Base-by-base conservation (phyloP, 176 grass and related monocot species). In the Alopecurus myosuroides region DNA sequence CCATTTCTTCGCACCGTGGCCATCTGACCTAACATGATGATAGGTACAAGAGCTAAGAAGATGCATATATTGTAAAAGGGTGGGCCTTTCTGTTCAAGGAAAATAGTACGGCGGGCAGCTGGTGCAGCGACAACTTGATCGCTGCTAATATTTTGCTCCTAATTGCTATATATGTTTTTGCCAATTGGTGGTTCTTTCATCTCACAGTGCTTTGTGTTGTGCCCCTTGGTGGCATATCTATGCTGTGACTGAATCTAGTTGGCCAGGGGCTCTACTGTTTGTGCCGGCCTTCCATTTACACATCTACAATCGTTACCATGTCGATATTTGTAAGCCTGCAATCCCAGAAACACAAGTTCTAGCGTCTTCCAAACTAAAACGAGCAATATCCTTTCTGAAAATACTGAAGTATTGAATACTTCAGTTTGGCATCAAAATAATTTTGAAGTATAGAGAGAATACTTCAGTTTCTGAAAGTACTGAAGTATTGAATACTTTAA, bases 1-100 rank as follows among this genome's bases (percentile, higher is more conserved):
- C 93, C 93, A 94, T 84, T 79, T 92, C 66, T 88, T 92, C 15
- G 78, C n/a, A 69, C 84, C 61, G 2, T 88, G 72, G 23, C 88
- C 82, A 81, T 80, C 70, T 40, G n/a, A 87, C 82, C 93, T 94
- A 65, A 53, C 36, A 92, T 9, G 44, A 70, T 20, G 3, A 71
- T 14, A 79, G 44, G 28, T 7, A 71, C 0, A 34, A 70, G 17
- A 73, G 50, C 7, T 20, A 66, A 23, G 9, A 80, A 53, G 12
- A 64, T 3, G 10, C 7, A 25, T 2, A 35, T 30, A 3, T 31
- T 53, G 31, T 10, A 42, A 42, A 42, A 11, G 9, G 9, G 41
- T 42, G 41, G 41, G 41, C 41, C 41, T 1, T 31, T 0, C 60
- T 29, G 26, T 63, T 33, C 14, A 63, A 63, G 13, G 28, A 14